Evolutionary conservation across 805 yeast species (phyloP), one percentile per base, ranked within the genome.

Genomic region (Starmera amethionina): DNA sequence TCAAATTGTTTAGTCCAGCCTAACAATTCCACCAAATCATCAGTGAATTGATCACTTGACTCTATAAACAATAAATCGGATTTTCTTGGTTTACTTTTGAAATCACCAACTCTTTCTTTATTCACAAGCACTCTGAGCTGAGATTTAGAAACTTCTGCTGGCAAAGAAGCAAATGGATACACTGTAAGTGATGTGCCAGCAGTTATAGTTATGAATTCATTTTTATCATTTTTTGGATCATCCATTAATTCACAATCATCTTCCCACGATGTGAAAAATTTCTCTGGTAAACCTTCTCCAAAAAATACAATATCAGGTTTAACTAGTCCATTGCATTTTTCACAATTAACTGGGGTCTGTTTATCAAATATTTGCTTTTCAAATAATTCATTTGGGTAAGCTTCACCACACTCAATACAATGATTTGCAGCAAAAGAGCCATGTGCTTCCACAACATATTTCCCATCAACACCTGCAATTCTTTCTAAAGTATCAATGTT

Each of bases 261-360:
- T 4, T 82, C 90, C 83, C 93, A 79, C 11, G 59, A 50, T 3
- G 75, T 73, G 58, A 83, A 89, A 52, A 88, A 85, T 41, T 65
- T 63, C 2, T 50, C 51, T 0, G 97, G 97, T 25, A 90, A 66
- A 2, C 79, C 73, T 58, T 90, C 98, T 4, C 97, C 97, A 63
- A 88, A 93, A 53, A 90, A 90, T 1, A 88, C 96, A 49, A 90
- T 93, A 52, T 85, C 90, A 0, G 97, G 98, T 55, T 90, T 90
- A 25, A 93, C 85, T 28, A 77, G 70, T 0, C 96, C 95, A 4
- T 64, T 39, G 52, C 97, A 90, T 14, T 64, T 52, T 13, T 53
- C 46, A 62, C 97, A 90, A 9, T 55, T 58, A 16, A 16, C 18
- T 4, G 75, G 72, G 35, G 59, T 41, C 6, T 46, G 44, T n/a